These are phyloP conservation scores for Arabis alpina DNA, from an alignment of 345 rosid species.

Conservation along the genomic window DNA sequence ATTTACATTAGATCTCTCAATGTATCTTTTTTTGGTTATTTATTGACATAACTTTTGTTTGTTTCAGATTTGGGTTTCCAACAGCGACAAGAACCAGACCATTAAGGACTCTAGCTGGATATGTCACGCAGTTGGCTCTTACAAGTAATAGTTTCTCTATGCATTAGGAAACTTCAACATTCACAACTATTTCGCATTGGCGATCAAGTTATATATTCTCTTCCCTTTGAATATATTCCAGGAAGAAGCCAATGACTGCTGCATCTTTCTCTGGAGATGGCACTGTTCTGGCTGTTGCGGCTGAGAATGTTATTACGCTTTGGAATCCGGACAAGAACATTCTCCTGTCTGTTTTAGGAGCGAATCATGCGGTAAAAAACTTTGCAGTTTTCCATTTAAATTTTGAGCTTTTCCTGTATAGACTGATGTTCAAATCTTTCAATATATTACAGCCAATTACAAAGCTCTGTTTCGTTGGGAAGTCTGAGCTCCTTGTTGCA, in stretches of 20 bases:
- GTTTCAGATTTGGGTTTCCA: slow-evolving; percentile 76
- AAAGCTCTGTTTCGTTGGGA: slow-evolving; percentile 69
- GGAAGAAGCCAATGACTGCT: slow-evolving; percentile 90
- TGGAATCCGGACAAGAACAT: slow-evolving; percentile 87
- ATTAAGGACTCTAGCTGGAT: slow-evolving; percentile 69
- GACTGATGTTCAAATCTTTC: slow-evolving; percentile 4
- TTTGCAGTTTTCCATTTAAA: background rate
- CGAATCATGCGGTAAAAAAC: slow-evolving; percentile 53
- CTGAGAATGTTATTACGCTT: slow-evolving; percentile 82
- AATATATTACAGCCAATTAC: slow-evolving; percentile 46
- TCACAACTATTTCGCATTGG: background rate
- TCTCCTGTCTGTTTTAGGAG: slow-evolving; percentile 83
- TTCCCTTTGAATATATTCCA: slow-evolving; percentile 37
- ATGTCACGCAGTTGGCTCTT: slow-evolving; percentile 91
- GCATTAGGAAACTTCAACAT: slow-evolving; percentile 7
- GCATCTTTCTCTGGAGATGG: slow-evolving; percentile 96
- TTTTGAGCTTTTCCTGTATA: background rate
- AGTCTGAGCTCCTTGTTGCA: slow-evolving; percentile 78
- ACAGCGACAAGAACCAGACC: slow-evolving; percentile 46
- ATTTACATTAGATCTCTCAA: slow-evolving; percentile 4
- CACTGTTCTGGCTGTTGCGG: slow-evolving; percentile 95
- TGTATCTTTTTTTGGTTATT: background rate
- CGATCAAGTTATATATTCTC: background rate
- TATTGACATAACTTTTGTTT: slow-evolving; percentile 11
- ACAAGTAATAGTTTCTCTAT: slow-evolving; percentile 61